Conservation (phyloP, 2,329 filamentous ascomycete genomes). For the Monilinia fructicola region DNA sequence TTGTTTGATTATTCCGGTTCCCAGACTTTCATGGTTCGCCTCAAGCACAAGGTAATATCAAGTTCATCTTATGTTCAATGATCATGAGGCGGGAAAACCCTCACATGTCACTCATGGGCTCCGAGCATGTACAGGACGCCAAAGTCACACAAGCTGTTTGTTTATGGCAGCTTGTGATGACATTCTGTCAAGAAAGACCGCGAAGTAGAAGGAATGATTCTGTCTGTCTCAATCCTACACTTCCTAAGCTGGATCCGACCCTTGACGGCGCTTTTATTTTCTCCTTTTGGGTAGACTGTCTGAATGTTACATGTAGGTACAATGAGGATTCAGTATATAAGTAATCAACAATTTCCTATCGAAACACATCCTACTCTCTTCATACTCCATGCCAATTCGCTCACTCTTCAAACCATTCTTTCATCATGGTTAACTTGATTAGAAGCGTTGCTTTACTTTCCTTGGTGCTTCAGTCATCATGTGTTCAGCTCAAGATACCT, state of each 20-base stretch:
- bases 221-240: not conserved
- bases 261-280: not conserved
- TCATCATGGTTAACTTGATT: conserved; percentile 21
- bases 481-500: conserved; percentile 21
- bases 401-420: not conserved
- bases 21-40: conserved; percentile 9
- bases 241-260: not conserved
- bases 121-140: not conserved
- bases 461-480: conserved; percentile 21
- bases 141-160: not conserved
- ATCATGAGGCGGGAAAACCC: conserved; percentile 21
- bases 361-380: not conserved
- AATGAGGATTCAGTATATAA: conserved; percentile 2
- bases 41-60: conserved; percentile 16
- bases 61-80: conserved; percentile 15
- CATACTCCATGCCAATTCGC: not conserved
- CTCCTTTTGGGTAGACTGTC: not conserved
- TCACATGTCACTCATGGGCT: conserved; percentile 12
- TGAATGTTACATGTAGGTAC: not conserved
- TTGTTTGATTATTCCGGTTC: conserved; percentile 19
- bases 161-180: conserved; percentile 15
- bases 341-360: not conserved
- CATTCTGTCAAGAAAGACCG: not conserved
- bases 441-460: conserved; percentile 6
- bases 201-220: not conserved